A percentile compares a stretch with the other conserved stretches of the same genome.
phyloP scores from a whole-genome alignment of 140 eudicot species.

The Erigeron philadelphicus region DNA sequence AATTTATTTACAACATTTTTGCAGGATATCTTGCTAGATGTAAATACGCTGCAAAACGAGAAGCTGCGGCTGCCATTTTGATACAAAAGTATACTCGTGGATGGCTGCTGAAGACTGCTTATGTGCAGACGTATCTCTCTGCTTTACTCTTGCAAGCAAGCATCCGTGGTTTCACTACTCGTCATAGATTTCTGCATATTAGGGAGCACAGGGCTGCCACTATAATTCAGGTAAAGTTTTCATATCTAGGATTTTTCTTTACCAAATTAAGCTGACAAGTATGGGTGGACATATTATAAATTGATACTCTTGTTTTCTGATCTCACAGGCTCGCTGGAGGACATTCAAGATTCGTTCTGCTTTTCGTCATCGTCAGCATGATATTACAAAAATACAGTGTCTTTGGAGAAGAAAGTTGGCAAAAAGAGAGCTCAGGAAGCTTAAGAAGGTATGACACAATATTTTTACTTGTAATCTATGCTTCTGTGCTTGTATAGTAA shows the following conservation, averaged over 20 bases:
- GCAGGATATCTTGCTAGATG: conserved; percentile 68
- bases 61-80: conserved; percentile 52
- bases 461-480: neutral
- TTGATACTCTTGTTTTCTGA: conserved; percentile 5
- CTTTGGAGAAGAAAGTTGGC: conserved; percentile 94
- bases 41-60: conserved; percentile 48
- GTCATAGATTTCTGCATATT: conserved; percentile 51
- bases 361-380: conserved; percentile 60
- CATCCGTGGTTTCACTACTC: conserved; percentile 68
- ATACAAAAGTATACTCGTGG: conserved; percentile 68
- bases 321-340: conserved; percentile 76
- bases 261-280: neutral
- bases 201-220: conserved; percentile 76
- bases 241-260: neutral
- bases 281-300: conserved; percentile 13
- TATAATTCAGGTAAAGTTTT: conserved; percentile 59
- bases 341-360: conserved; percentile 68
- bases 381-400: conserved; percentile 76
- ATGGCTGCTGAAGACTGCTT: conserved; percentile 60
- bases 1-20: conserved; percentile 12
- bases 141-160: conserved; percentile 56
- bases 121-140: conserved; percentile 34
- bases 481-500: neutral
- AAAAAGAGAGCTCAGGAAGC: conserved; percentile 71
- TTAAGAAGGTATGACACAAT: conserved; percentile 52